These are phyloP conservation scores for Triticum aestivum DNA, from an alignment of 176 grass and related monocot species.

Conservation along the genomic window DNA sequence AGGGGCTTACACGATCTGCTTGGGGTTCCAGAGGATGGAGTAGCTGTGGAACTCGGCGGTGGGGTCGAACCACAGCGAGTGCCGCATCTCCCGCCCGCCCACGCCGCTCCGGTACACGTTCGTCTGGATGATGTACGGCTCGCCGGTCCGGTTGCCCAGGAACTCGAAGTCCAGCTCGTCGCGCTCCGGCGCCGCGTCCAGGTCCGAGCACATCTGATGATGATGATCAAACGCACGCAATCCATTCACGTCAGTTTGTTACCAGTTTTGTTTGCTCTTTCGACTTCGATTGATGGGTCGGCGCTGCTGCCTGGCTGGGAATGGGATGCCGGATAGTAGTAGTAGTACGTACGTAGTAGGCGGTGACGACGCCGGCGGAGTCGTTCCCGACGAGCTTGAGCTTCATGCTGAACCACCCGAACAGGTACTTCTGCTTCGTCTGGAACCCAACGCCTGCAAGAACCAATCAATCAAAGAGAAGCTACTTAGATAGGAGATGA, in stretches of 20 bases:
- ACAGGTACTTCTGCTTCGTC: constrained; percentile 70
- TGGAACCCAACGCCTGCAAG: constrained; percentile 81
- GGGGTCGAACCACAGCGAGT: constrained; percentile 96
- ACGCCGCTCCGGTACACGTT: constrained; percentile 91
- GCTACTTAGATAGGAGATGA: not conserved
- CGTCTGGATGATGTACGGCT: constrained; percentile 97
- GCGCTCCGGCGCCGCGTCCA: constrained; percentile 65
- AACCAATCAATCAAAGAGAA: not conserved
- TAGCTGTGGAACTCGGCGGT: constrained; percentile 93
- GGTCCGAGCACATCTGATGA: constrained; percentile 90
- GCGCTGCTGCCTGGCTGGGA: not conserved
- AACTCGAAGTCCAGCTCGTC: constrained; percentile 99
- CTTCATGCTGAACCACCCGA: constrained; percentile 99
- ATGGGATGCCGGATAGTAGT: not conserved
- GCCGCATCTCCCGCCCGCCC: constrained; percentile 89
- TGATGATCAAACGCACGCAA: not conserved
- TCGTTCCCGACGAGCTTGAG: constrained; percentile 93
- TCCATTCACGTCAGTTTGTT: not conserved
- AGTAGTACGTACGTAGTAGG: constrained; percentile 65
- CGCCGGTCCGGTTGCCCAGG: constrained; percentile 87
- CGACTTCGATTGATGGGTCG: too few species aligned
- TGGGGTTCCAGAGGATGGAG: constrained; percentile 91
- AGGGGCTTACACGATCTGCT: constrained; percentile 75
- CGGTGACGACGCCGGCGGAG: constrained; percentile 94
- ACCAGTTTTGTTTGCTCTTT: too few species aligned